Base-by-base conservation (phyloP, 2,329 filamentous ascomycete species). In the Ophiognomonia clavigignenti-juglandacearum region DNA sequence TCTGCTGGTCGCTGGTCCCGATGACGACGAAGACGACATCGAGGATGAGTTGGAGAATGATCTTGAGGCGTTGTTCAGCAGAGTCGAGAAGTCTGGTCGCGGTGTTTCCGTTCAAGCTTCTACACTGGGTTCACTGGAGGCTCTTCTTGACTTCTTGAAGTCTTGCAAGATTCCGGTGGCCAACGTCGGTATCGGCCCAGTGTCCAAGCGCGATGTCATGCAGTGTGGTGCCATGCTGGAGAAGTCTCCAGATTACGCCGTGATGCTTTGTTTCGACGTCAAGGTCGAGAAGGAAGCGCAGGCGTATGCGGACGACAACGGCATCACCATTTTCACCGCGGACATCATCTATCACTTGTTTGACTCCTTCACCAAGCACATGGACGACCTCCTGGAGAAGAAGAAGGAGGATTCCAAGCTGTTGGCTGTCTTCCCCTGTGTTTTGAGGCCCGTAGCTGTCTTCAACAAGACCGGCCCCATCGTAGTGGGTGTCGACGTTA, bases 301-400 rank as follows among this genome's bases (percentile, higher is more conserved):
- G 56, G 77, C 80, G 9, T 95, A 97, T 59, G 93, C 93, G 10
- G 89, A 96, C 16, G 90, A 97, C 48, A 83, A 95, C 53, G 90
- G 90, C 43, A 88, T 98, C 71, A 97, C 95, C 75, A 88, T 98
- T 59, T 98, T 98, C 74, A 95, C 89, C 3, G 93, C 95, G 3
- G 92, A 98, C 67, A 98, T 98, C 59, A 98, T 98, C 62, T 98
- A 98, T 69, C 93, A 98, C 67, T 75, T 98, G 48, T 98, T 98
- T 66, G 95, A 98, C 68, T 78, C 87, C 55, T 98, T 98, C 71
- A 97, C 88, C 36, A 88, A 88, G 67, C 92, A 98, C 69, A 96
- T 96, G 87, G 83, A 84, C 24, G 77, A 87, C 58, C 78, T 96
- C 56, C 76, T 85, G 24, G 90, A 92, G 70, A 85, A 91, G 75